Conservation (phyloP, 345 rosid species). For the Kernera saxatilis region DNA sequence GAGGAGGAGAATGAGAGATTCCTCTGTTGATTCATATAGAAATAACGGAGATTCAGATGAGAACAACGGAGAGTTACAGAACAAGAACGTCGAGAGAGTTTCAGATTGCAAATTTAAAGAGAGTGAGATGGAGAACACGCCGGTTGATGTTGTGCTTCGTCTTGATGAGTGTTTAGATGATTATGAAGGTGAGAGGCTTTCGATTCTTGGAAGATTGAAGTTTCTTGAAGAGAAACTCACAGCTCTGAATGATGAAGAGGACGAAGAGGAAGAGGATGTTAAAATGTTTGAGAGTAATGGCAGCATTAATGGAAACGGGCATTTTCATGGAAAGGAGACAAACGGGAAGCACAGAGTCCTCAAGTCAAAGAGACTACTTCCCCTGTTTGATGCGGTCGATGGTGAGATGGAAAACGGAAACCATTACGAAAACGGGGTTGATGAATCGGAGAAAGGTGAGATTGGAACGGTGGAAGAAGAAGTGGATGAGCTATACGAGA, state of each 20-base stretch:
- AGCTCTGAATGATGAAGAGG: constrained; percentile 50
- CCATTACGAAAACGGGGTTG: constrained; percentile 28
- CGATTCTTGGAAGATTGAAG: constrained; percentile 84
- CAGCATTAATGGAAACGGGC: constrained; percentile 51
- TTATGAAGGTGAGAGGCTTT: constrained; percentile 83
- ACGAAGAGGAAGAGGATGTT: constrained; percentile 45
- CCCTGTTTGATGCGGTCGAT: constrained; percentile 67
- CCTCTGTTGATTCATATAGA: constrained; percentile 55
- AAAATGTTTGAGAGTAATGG: constrained; percentile 44
- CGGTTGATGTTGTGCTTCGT: constrained; percentile 59
- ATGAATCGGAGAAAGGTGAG: constrained; percentile 26
- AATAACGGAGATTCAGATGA: constrained; percentile 44
- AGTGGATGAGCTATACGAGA: constrained; percentile 76
- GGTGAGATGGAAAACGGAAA: constrained; percentile 48
- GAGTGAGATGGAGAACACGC: constrained; percentile 46
- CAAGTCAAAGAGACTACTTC: constrained; percentile 88
- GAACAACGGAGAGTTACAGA: constrained; percentile 43
- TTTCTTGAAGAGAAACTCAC: constrained; percentile 81
- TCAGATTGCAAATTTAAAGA: constrained; percentile 19
- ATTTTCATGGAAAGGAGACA: constrained; percentile 43
- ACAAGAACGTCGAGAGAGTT: constrained; percentile 28
- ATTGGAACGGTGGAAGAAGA: constrained; percentile 53
- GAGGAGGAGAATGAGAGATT: constrained; percentile 48
- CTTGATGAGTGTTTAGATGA: constrained; percentile 71
- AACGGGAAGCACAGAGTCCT: constrained; percentile 46